A percentile compares a stretch with the other conserved stretches of the same genome.
Conservation (phyloP, 306 rosid species). For the Echinosophora koreensis region DNA sequence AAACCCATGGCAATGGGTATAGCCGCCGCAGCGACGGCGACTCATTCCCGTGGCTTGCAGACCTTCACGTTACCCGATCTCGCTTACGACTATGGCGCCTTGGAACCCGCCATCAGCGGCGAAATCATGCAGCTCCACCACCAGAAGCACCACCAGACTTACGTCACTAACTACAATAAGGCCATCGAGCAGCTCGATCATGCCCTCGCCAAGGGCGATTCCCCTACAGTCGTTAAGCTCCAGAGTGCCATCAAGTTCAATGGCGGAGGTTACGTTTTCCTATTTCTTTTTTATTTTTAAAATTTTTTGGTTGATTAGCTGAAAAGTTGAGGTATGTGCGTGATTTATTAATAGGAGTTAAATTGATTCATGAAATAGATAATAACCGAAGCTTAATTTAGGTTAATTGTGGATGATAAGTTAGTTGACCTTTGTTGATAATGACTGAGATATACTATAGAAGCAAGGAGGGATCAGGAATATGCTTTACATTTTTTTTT, state of each 20-base stretch:
- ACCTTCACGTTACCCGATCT: slow-evolving; percentile 87
- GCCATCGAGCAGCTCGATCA: slow-evolving; percentile 87
- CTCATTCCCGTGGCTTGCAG: slow-evolving; percentile 62
- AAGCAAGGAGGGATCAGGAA: neutral
- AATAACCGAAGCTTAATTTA: neutral
- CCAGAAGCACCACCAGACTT: slow-evolving; percentile 92
- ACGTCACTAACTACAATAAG: slow-evolving; percentile 90
- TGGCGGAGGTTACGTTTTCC: slow-evolving; percentile 69
- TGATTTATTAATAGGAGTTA: neutral
- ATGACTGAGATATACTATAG: neutral
- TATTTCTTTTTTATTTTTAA: neutral
- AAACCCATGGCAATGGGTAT: slow-evolving; percentile 39
- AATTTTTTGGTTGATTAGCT: neutral
- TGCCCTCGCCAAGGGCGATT: slow-evolving; percentile 67
- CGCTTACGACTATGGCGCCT: slow-evolving; percentile 82
- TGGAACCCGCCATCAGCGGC: slow-evolving; percentile 88
- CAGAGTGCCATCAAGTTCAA: slow-evolving; percentile 90
- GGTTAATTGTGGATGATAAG: slow-evolving; percentile 26
- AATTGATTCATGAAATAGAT: slow-evolving; percentile 2
- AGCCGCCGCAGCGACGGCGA: slow-evolving; percentile 18
- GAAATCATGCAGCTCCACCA: slow-evolving; percentile 95
- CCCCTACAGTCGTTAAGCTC: slow-evolving; percentile 66
- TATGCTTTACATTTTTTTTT: neutral
- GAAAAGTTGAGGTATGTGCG: neutral
- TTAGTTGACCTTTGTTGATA: slow-evolving; percentile 30